Evolutionary conservation across 768 basidiomycete species (phyloP).

Genomic region (Trametes villosa): DNA sequence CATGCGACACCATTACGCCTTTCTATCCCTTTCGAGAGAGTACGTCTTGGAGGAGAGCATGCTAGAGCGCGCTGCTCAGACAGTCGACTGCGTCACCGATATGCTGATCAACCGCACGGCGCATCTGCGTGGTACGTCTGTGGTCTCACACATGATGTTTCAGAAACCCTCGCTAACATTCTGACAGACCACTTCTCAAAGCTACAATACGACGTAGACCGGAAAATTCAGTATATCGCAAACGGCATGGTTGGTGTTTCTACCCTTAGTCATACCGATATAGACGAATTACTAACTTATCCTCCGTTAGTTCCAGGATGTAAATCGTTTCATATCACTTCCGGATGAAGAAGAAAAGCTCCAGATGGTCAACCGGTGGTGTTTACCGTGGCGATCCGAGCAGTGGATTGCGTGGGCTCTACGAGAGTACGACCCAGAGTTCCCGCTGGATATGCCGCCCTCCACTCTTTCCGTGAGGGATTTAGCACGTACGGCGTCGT

Average conservation of each 20-base stretch:
- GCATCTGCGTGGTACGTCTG: background rate
- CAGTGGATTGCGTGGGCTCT: background rate
- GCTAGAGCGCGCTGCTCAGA: background rate
- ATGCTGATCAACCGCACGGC: background rate
- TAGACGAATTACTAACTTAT: background rate
- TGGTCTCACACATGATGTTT: background rate
- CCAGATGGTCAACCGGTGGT: background rate
- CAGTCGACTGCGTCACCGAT: background rate
- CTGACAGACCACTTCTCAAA: background rate
- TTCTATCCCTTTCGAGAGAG: background rate
- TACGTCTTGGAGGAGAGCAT: background rate
- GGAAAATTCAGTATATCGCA: background rate
- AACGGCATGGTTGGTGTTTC: slow-evolving; percentile 6
- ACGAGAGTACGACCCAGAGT: slow-evolving; percentile 1
- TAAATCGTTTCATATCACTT: background rate
- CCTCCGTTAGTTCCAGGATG: background rate
- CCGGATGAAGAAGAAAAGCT: background rate
- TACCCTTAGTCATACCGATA: background rate
- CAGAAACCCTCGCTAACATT: background rate
- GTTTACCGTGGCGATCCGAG: background rate
- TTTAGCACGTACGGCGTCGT: too few species aligned
- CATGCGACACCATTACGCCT: background rate
- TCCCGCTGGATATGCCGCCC: background rate
- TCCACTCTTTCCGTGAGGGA: background rate
- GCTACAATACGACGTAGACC: background rate